Evolutionary conservation across 139 green algal genomes (phyloP), one percentile per base, ranked within the genome.

Genomic region (Tetraselmis striata): DNA sequence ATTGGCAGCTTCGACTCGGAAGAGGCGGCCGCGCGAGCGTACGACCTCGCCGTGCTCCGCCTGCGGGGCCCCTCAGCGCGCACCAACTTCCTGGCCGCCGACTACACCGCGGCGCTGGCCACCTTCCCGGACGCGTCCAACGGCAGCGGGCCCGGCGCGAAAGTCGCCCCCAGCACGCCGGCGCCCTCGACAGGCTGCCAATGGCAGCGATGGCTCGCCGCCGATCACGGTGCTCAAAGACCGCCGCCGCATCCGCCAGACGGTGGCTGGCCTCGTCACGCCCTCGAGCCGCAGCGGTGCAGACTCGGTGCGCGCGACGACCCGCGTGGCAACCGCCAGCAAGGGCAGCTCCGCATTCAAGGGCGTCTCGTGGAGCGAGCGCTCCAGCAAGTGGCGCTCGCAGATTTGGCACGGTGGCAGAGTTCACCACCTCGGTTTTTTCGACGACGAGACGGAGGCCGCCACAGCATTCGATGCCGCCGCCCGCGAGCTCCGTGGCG

Each of bases 1-100:
- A 88, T 95, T 29, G 90, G 91, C n/a, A 90, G 87, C 82, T 95
- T 88, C 78, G 86, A 90, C 67, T 77, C 32, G 0, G 91, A 95
- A 79, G 83, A 90, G 83, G 88, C 90, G 1, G 91, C 91, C 1
- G 91, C 91, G 1, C 80, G 88, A 0, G 88, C 86, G 18, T 95
- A 95, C 79, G 91, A 95, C 83, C 83, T 78, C 2, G 90, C 91
- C 59, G 90, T 89, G 0, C 81, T 92, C 24, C 82, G 83, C 0
- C 87, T 89, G 85, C 86, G 82, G 45, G 89, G 92, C 0, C 78
- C 84, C 0, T 5, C 45, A 25, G 89, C 87, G 0, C 85, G 87
- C 0, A 88, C 91, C 67, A 94, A 94, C 82, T 93, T 67, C 18
- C 45, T 18, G 18, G 18, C 18, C 45, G 45, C 45, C 45, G 45